A percentile compares a stretch with the other conserved stretches of the same genome.
These are phyloP conservation scores for Penicillium parvum DNA, from an alignment of 495 filamentous ascomycete species.

Conservation along the genomic window DNA sequence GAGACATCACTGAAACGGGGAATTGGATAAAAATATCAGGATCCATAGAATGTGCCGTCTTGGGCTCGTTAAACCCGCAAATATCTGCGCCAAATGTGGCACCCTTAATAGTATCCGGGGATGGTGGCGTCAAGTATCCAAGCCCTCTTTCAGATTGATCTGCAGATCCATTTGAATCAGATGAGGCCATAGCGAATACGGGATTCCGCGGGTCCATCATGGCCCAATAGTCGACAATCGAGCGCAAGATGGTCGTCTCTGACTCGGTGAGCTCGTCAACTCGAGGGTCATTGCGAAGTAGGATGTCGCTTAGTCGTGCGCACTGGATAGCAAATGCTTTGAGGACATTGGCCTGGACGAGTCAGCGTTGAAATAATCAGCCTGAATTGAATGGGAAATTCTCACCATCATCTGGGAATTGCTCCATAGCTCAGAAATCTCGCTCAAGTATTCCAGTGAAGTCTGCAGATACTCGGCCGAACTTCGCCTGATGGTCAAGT, in stretches of 20 bases:
- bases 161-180: background rate
- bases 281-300: constrained; percentile 14
- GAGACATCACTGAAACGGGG: constrained; percentile 13
- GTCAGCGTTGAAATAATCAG: background rate
- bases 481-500: constrained; percentile 4
- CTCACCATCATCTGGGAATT: constrained; percentile 22
- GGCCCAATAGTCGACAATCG: constrained; percentile 22
- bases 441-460: constrained; percentile 16
- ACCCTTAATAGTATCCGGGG: background rate
- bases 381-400: background rate
- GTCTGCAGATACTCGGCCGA: constrained; percentile 19
- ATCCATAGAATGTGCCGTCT: constrained; percentile 3
- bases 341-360: constrained; percentile 12
- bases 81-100: background rate
- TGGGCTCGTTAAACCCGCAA: background rate
- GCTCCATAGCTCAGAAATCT: constrained; percentile 21
- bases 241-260: constrained; percentile 13
- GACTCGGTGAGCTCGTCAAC: constrained; percentile 13
- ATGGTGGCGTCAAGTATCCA: constrained; percentile 10
- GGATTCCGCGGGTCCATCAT: constrained; percentile 26
- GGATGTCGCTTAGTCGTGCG: constrained; percentile 17
- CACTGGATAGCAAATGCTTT: constrained; percentile 21
- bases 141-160: background rate
- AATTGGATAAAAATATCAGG: constrained; percentile 12
- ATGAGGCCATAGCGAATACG: constrained; percentile 7